Conservation (phyloP, 2,329 filamentous ascomycete species). For the Cladophialophora immunda region DNA sequence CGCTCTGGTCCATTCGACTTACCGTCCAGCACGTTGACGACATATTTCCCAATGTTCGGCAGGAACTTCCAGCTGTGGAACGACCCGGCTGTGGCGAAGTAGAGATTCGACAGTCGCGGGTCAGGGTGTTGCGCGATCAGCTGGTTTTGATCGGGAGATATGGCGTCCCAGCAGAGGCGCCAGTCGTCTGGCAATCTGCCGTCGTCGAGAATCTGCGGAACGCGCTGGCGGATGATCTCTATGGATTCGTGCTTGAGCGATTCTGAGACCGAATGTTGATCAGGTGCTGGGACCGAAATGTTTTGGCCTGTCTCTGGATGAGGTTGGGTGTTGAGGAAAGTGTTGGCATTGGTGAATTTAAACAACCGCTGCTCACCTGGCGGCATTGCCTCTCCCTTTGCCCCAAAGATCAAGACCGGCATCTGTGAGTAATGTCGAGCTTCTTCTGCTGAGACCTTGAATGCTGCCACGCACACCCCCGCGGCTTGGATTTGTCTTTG, state of each 20-base stretch:
- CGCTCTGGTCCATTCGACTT: slow-evolving; percentile 43
- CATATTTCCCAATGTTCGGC: slow-evolving; percentile 68
- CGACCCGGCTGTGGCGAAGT: slow-evolving; percentile 69
- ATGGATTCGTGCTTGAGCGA: slow-evolving; percentile 55
- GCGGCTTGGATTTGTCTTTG: slow-evolving; percentile 66
- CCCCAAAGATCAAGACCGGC: slow-evolving; percentile 63
- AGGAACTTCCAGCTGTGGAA: slow-evolving; percentile 74
- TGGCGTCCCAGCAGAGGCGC: slow-evolving; percentile 67
- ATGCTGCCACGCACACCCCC: slow-evolving; percentile 68
- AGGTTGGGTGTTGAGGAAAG: slow-evolving; percentile 63
- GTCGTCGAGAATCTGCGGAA: slow-evolving; percentile 44
- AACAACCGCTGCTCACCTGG: slow-evolving; percentile 60
- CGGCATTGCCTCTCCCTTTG: slow-evolving; percentile 57
- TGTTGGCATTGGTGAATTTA: slow-evolving; percentile 69
- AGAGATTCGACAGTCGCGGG: slow-evolving; percentile 60
- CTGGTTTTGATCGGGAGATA: slow-evolving; percentile 70
- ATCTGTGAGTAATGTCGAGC: slow-evolving; percentile 58
- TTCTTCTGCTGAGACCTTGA: slow-evolving; percentile 61
- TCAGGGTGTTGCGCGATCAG: slow-evolving; percentile 62
- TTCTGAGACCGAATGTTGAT: slow-evolving; percentile 54
- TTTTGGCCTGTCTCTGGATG: slow-evolving; percentile 58
- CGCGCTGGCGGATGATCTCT: slow-evolving; percentile 38
- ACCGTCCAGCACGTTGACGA: slow-evolving; percentile 45
- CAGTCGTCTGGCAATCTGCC: slow-evolving; percentile 51
- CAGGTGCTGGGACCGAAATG: slow-evolving; percentile 60